Evolutionary conservation across 192 early-diverging fungal species (phyloP).

Genomic region (Linnemannia schmuckeri): DNA sequence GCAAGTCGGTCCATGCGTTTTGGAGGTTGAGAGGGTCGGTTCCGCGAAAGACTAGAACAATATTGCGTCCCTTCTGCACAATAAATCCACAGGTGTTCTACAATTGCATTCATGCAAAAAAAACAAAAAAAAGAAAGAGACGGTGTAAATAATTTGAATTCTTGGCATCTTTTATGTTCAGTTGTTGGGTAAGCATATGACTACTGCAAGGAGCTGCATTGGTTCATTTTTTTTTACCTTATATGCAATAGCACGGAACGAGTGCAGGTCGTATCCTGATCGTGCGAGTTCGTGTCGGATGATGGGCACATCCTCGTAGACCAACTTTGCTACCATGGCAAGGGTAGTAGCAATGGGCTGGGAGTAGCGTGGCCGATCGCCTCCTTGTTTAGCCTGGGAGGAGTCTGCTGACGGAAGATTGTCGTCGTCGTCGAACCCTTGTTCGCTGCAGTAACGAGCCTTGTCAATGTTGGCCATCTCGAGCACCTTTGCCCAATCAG

Average conservation of each 20-base stretch:
- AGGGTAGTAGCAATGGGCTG: slow-evolving; percentile 62
- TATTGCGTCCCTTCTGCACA: slow-evolving; percentile 67
- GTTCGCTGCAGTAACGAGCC: slow-evolving; percentile 21
- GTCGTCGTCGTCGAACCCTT: slow-evolving; percentile 1
- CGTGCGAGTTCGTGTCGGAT: slow-evolving; percentile 63
- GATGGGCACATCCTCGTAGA: slow-evolving; percentile 65
- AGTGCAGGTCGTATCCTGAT: slow-evolving; percentile 65
- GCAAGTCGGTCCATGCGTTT: slow-evolving; percentile 68
- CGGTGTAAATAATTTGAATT: background rate
- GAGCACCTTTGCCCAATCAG: slow-evolving; percentile 44
- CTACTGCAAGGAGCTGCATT: background rate
- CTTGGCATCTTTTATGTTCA: background rate
- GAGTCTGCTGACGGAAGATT: background rate
- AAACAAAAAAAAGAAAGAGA: background rate
- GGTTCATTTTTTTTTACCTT: slow-evolving; percentile 46
- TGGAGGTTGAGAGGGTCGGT: slow-evolving; percentile 70
- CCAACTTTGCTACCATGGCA: slow-evolving; percentile 63
- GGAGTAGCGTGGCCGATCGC: slow-evolving; percentile 59
- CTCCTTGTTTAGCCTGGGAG: background rate
- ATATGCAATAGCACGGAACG: slow-evolving; percentile 66
- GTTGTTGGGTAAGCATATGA: background rate
- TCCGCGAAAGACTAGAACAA: slow-evolving; percentile 67
- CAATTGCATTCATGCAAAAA: slow-evolving; percentile 1
- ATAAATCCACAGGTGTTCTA: slow-evolving; percentile 67
- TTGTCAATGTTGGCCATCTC: slow-evolving; percentile 50